Conservation (phyloP, 768 basidiomycete genomes). For the Gelatoporia subvermispora region DNA sequence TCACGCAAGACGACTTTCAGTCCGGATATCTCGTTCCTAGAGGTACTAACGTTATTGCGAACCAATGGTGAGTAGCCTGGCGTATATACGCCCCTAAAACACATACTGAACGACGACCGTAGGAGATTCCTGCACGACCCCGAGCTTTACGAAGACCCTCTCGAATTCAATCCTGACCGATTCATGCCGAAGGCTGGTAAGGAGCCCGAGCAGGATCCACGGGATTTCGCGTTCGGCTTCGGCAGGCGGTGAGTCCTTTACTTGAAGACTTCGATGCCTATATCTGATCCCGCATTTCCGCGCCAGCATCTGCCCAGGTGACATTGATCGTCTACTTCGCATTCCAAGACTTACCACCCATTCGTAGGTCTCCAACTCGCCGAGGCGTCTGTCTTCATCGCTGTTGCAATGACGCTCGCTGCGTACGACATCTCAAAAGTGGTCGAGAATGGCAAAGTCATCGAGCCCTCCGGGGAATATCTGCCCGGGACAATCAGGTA, state of each 20-base stretch:
- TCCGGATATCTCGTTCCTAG: constrained; percentile 54
- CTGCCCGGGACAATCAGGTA: constrained; percentile 23
- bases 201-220: constrained; percentile 21
- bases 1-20: constrained; percentile 53
- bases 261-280: background rate
- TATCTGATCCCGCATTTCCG: constrained; percentile 7
- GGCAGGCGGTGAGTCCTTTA: constrained; percentile 20
- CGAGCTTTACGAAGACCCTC: constrained; percentile 27
- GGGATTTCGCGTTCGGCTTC: constrained; percentile 24
- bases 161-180: constrained; percentile 29
- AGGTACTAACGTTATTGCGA: constrained; percentile 41
- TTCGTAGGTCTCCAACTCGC: constrained; percentile 26
- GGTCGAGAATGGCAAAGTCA: constrained; percentile 21
- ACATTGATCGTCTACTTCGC: background rate
- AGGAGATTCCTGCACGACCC: constrained; percentile 26
- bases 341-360: background rate
- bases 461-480: constrained; percentile 21
- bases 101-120: too few species aligned
- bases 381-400: constrained; percentile 24
- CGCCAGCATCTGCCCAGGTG: constrained; percentile 3
- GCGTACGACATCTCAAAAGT: constrained; percentile 25
- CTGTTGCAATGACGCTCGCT: constrained; percentile 26
- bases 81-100: too few species aligned
- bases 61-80: constrained; percentile 32
- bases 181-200: constrained; percentile 18